Evolutionary conservation across 345 rosid genomes (phyloP).

Genomic region (Eucalyptus globulus): DNA sequence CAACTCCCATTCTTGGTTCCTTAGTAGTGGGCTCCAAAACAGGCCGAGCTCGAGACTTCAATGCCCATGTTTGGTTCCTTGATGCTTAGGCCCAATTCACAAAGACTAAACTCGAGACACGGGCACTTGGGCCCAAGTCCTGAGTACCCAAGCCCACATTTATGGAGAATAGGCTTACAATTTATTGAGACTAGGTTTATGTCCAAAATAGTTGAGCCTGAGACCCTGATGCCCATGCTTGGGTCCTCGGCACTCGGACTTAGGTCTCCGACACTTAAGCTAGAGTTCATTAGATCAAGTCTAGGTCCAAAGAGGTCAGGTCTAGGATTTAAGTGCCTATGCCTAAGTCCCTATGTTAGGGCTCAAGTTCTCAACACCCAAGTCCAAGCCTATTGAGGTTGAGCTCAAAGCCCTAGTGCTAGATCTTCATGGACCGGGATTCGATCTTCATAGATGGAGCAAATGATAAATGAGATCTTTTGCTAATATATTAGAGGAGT

Average conservation of each 20-base stretch:
- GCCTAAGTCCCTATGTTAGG: background rate
- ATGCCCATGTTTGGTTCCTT: background rate
- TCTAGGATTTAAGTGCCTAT: fast-evolving
- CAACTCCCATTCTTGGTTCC: background rate
- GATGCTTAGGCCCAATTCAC: background rate
- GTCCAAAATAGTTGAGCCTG: fast-evolving
- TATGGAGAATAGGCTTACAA: background rate
- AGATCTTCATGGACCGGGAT: fast-evolving
- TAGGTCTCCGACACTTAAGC: fast-evolving
- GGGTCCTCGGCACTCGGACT: background rate
- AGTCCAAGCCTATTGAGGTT: background rate
- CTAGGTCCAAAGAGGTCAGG: background rate
- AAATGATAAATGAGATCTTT: background rate
- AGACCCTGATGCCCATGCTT: background rate
- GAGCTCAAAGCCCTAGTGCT: background rate
- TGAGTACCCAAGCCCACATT: fast-evolving
- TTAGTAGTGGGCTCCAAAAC: background rate
- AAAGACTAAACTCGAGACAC: fast-evolving
- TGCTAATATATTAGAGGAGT: background rate
- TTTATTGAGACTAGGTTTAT: background rate
- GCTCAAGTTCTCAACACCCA: background rate
- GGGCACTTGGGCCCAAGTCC: fast-evolving
- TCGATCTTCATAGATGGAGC: background rate
- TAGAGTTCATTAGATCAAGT: background rate
- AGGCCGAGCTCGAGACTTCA: fast-evolving